Evolutionary conservation across 1,284 basidiomycete genomes (phyloP).

Genomic region (Trametes hirsuta): DNA sequence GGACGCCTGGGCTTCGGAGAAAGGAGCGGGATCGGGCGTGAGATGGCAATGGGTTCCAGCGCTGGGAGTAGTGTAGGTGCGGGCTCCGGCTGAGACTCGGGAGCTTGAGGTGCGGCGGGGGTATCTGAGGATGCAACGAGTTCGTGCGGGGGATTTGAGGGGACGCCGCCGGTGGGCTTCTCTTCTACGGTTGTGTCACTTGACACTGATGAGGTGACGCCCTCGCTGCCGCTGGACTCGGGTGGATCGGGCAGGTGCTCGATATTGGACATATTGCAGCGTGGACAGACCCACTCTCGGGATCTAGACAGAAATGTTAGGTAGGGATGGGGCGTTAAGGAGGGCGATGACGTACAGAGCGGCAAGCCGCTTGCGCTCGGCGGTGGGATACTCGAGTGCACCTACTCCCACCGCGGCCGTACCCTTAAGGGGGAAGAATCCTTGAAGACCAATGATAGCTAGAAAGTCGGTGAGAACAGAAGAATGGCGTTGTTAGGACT

Average conservation of each 20-base stretch:
- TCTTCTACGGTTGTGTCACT: slow-evolving; percentile 9
- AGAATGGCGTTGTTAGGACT: slow-evolving; percentile 6
- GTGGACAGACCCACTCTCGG: slow-evolving; percentile 80
- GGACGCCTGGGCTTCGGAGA: slow-evolving; percentile 34
- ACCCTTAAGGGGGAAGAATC: slow-evolving; percentile 89
- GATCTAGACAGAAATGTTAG: slow-evolving; percentile 53
- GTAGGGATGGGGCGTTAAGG: slow-evolving; percentile 1
- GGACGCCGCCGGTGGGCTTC: not conserved
- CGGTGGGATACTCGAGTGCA: slow-evolving; percentile 79
- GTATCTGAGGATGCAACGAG: slow-evolving; percentile 5
- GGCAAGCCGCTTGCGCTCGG: slow-evolving; percentile 84
- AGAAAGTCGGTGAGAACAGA: slow-evolving; percentile 8
- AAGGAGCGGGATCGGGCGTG: slow-evolving; percentile 29
- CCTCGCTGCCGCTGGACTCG: slow-evolving; percentile 10
- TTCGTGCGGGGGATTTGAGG: not conserved
- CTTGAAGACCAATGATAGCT: slow-evolving; percentile 90
- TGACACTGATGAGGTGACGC: not conserved
- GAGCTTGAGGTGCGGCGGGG: not conserved
- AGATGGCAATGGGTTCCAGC: slow-evolving; percentile 6
- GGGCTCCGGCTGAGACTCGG: not conserved
- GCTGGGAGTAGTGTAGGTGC: slow-evolving; percentile 2
- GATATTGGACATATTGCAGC: slow-evolving; percentile 70
- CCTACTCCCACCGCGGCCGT: slow-evolving; percentile 91
- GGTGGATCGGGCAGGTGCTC: slow-evolving; percentile 73
- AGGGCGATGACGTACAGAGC: slow-evolving; percentile 56